Evolutionary conservation across 225 moss, liverwort and hornwort genomes (phyloP), one percentile per base, ranked within the genome.

Genomic region (Bryoerythrophyllum caledonicum): DNA sequence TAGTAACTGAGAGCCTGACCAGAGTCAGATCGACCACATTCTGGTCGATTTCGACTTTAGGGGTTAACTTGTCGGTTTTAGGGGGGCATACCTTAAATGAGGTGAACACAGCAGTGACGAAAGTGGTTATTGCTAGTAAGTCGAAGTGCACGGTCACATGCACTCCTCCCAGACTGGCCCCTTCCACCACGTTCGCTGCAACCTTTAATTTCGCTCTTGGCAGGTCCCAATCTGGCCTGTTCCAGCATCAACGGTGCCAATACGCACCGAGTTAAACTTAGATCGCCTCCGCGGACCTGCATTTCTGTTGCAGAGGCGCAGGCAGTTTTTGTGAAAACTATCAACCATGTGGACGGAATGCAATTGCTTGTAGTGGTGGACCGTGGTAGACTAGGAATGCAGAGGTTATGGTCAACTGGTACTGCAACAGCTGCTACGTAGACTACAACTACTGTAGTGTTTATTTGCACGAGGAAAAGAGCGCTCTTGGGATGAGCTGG

Each of bases 301-400:
- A 28, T 11, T 28, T n/a, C n/a, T n/a, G n/a, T n/a, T 49, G 20
- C 15, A 52, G 3, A 57, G 26, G 70, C 19, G 26, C 58, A 21
- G 72, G 20, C 58, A 21, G 72, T 60, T 60, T 73, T 51, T 73
- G 13, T 73, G 51, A 35, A 35, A 58, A 43, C 26, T 71, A 5
- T 40, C 26, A 12, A 17, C 6, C 35, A 24, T 23, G 48, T 32
- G 21, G 46, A 32, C 19, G n/a, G n/a, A n/a, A n/a, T n/a, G n/a
- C 30, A 30, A 30, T 46, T 30, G 60, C 37, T 37, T 71, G 57
- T 7, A 12, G 10, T 58, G 7, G n/a, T n/a, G n/a, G n/a, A n/a
- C n/a, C n/a, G n/a, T 58, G 62, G 4, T 25, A 51, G 62, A 51
- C 62, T 51, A 37, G 51, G 73, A 63, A 20, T 74, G 21, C 70